Evolutionary conservation across 805 yeast genomes (phyloP).

Genomic region (Kuraishia hungarica): DNA sequence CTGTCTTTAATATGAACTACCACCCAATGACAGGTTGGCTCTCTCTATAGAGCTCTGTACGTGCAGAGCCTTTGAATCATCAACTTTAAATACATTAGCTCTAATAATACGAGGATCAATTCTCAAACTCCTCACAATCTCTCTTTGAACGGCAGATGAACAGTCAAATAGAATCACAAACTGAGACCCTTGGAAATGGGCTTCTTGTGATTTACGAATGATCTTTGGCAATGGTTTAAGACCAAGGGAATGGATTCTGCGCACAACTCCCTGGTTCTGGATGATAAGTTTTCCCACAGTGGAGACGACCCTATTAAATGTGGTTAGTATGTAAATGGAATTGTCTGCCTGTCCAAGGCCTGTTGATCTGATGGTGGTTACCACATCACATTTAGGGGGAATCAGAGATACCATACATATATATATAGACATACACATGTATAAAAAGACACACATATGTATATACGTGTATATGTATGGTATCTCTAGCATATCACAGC

Average conservation of each 20-base stretch:
- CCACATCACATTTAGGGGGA: too few relatives aligned
- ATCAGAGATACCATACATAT: too few relatives aligned
- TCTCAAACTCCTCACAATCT: constrained; percentile 69
- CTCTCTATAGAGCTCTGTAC: constrained; percentile 51
- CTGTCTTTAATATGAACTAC: not conserved
- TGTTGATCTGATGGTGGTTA: too few relatives aligned
- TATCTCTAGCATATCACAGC: constrained; percentile 19
- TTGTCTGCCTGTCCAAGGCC: too few relatives aligned
- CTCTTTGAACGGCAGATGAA: constrained; percentile 78
- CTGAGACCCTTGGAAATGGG: constrained; percentile 85
- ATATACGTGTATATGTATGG: constrained; percentile 1
- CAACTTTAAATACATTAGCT: constrained; percentile 60
- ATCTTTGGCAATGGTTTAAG: constrained; percentile 71
- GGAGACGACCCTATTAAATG: constrained; percentile 11
- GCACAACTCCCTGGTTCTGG: constrained; percentile 88
- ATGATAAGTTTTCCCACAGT: constrained; percentile 80
- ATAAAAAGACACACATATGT: too few relatives aligned
- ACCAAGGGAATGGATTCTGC: constrained; percentile 76
- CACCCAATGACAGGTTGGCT: not conserved
- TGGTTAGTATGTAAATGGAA: not conserved
- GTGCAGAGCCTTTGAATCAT: constrained; percentile 41
- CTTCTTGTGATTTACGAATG: constrained; percentile 77
- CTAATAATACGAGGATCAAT: constrained; percentile 89
- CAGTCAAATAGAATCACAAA: constrained; percentile 84
- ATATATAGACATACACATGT: constrained; percentile 23